Percentiles rank a stretch among this genome's conserved stretches.
These are phyloP conservation scores for Sugiyamaella castrensis DNA, from an alignment of 1,139 yeast species.

Conservation along the genomic window DNA sequence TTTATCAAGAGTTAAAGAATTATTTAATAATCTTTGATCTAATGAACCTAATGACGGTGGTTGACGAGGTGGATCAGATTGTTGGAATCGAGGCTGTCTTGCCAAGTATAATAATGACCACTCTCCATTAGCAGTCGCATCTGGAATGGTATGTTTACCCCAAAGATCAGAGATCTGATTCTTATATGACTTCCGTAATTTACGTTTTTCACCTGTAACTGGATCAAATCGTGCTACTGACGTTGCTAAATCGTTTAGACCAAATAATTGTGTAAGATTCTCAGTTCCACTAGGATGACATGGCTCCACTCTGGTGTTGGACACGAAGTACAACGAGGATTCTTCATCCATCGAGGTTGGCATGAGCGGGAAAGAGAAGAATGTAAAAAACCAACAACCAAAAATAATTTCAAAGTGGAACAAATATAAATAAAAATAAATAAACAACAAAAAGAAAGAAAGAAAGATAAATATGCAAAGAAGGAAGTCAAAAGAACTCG, in stretches of 20 bases:
- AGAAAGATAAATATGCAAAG: no score
- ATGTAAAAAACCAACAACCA: not conserved
- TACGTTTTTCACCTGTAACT: slow-evolving; percentile 86
- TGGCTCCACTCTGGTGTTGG: slow-evolving; percentile 18
- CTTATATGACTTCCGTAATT: slow-evolving; percentile 88
- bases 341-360: slow-evolving; percentile 16
- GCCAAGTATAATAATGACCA: slow-evolving; percentile 35
- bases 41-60: slow-evolving; percentile 35
- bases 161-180: slow-evolving; percentile 85
- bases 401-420: no score
- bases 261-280: slow-evolving; percentile 67
- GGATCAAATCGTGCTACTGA: slow-evolving; percentile 86
- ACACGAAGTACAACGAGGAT: slow-evolving; percentile 13
- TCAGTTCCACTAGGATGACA: slow-evolving; percentile 64
- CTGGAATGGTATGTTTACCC: slow-evolving; percentile 61
- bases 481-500: no score
- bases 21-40: slow-evolving; percentile 48
- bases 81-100: slow-evolving; percentile 27
- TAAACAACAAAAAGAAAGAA: not conserved
- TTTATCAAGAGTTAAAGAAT: slow-evolving; percentile 60
- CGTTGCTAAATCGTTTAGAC: slow-evolving; percentile 62
- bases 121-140: slow-evolving; percentile 33
- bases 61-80: slow-evolving; percentile 25
- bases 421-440: no score
- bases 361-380: slow-evolving; percentile 7